phyloP scores from a whole-genome alignment of 2,329 filamentous ascomycete genomes.

The Exophiala sideris region DNA sequence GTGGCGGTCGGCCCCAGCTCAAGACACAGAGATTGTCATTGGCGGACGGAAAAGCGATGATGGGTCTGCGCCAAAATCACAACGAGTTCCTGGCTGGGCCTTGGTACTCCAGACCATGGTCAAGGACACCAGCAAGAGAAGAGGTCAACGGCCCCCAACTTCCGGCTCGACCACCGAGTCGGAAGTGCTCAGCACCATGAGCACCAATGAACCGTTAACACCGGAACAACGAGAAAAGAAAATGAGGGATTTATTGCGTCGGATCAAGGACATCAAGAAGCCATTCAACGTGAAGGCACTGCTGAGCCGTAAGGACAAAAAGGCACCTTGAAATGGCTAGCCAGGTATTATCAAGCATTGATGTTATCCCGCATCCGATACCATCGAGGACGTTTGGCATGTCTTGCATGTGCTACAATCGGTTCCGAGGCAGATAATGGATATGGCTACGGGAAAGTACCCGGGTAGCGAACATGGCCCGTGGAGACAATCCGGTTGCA shows the following conservation, averaged over 20 bases:
- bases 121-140: conserved; percentile 22
- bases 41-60: conserved; percentile 1
- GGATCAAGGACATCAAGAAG: conserved; percentile 36
- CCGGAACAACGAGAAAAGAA: conserved; percentile 32
- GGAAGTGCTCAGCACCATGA: background rate
- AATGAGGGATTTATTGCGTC: conserved; percentile 32
- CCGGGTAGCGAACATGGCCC: too few relatives aligned
- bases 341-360: background rate
- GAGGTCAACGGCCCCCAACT: background rate
- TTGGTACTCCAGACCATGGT: conserved; percentile 24
- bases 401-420: too few relatives aligned
- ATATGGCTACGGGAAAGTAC: background rate
- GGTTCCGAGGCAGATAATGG: too few relatives aligned
- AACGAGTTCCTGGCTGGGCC: conserved; percentile 25
- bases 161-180: conserved; percentile 8
- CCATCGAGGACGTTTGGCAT: too few relatives aligned
- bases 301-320: conserved; percentile 25
- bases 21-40: conserved; percentile 25
- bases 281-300: conserved; percentile 29
- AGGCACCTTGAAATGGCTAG: conserved; percentile 5
- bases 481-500: too few relatives aligned
- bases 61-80: conserved; percentile 10
- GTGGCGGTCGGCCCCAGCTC: conserved; percentile 48
- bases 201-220: conserved; percentile 10
- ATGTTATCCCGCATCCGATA: background rate